Percentiles rank a stretch among this genome's conserved stretches.
Evolutionary conservation across 176 grass and related monocot species (phyloP).

Genomic region (Oryza meyeriana): DNA sequence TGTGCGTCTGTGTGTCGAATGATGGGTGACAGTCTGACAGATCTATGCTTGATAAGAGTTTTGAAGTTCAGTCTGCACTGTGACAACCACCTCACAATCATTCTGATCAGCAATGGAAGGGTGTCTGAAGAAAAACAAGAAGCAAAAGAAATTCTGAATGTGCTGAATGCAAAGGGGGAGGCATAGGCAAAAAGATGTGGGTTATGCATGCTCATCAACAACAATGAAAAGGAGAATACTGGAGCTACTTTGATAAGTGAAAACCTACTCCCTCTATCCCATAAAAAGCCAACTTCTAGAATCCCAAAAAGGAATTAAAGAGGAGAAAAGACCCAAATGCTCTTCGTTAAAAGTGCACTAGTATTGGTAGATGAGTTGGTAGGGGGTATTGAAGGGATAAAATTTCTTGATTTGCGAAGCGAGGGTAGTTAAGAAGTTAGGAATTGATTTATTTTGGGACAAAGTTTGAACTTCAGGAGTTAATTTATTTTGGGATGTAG

Average conservation of each 20-base stretch:
- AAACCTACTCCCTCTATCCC: no score
- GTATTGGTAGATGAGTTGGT: no score
- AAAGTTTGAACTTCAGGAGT: no score
- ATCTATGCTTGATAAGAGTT: neutral
- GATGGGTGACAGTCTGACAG: neutral
- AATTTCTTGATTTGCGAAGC: no score
- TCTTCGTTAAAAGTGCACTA: no score
- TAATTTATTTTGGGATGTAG: no score
- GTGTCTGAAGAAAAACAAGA: neutral
- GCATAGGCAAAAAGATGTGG: neutral
- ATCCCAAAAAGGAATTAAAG: no score
- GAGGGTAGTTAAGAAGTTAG: no score
- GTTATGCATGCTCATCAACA: constrained; percentile 22
- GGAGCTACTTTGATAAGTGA: neutral
- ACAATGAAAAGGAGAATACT: neutral
- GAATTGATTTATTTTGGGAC: no score
- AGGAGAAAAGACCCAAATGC: no score
- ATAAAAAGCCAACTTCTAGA: no score
- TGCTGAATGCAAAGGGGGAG: neutral
- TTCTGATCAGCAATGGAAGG: neutral
- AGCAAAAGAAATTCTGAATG: neutral
- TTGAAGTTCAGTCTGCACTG: neutral
- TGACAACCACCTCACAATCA: neutral
- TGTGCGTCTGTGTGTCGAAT: neutral
- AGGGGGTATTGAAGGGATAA: no score